These are phyloP conservation scores for Ligustrum vulgare DNA, from an alignment of 257 asterid species.

Conservation along the genomic window DNA sequence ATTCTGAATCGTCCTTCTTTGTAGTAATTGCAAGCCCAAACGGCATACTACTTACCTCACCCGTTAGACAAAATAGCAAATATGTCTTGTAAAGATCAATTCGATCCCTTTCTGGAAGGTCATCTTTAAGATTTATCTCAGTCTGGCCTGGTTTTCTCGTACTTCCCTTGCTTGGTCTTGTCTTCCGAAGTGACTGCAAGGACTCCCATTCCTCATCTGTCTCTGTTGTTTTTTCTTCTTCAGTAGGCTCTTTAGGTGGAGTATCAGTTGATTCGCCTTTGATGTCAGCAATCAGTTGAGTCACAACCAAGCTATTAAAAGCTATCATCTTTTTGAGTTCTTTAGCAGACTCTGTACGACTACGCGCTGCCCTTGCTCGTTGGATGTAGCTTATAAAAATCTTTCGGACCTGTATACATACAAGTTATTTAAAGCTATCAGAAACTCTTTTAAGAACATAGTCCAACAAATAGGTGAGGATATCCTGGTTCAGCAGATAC, in stretches of 20 bases:
- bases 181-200: slow-evolving; percentile 72
- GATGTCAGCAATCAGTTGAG: slow-evolving; percentile 79
- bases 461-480: slow-evolving; percentile 7
- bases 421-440: slow-evolving; percentile 16
- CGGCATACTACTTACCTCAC: slow-evolving; percentile 77
- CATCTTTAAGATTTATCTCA: slow-evolving; percentile 85
- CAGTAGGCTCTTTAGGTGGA: slow-evolving; percentile 46
- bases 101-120: slow-evolving; percentile 84
- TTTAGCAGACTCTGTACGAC: slow-evolving; percentile 71
- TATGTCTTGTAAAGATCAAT: slow-evolving; percentile 89
- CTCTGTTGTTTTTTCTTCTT: slow-evolving; percentile 33
- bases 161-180: slow-evolving; percentile 48
- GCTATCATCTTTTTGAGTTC: slow-evolving; percentile 84
- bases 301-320: slow-evolving; percentile 79
- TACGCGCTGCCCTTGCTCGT: slow-evolving; percentile 77
- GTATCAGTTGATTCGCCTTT: slow-evolving; percentile 73
- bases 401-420: slow-evolving; percentile 66
- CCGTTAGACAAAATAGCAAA: slow-evolving; percentile 77
- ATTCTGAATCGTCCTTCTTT: slow-evolving; percentile 86
- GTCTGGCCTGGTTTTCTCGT: slow-evolving; percentile 57
- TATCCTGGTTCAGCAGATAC: slow-evolving; percentile 32
- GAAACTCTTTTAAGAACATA: neutral
- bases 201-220: slow-evolving; percentile 86
- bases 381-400: slow-evolving; percentile 72
- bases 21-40: slow-evolving; percentile 74